phyloP scores from a whole-genome alignment of 768 basidiomycete species.

The Mycena pura region DNA sequence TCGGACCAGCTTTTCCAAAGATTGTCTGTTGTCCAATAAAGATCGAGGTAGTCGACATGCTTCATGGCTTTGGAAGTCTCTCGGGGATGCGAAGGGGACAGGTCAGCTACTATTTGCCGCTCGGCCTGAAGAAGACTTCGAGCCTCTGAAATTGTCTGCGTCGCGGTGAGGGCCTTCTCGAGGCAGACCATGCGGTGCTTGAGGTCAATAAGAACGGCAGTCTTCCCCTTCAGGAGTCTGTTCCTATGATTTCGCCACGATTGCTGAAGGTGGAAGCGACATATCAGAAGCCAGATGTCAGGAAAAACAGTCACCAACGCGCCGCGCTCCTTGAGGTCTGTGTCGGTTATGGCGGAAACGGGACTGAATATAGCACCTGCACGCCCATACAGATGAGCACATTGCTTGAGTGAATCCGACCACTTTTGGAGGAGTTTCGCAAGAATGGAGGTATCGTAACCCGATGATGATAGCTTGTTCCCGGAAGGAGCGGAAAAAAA shows the following conservation, averaged over 20 bases:
- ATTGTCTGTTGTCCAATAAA: constrained; percentile 31
- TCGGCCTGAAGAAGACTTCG: not conserved
- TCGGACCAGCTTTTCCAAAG: constrained; percentile 44
- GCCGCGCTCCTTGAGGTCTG: constrained; percentile 39
- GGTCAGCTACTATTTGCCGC: not conserved
- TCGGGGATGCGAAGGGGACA: not conserved
- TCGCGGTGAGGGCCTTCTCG: not conserved
- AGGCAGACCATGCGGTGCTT: not conserved
- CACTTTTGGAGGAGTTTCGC: constrained; percentile 32
- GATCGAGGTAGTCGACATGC: constrained; percentile 32
- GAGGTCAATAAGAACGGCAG: not conserved
- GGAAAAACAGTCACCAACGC: constrained; percentile 38
- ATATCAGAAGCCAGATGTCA: constrained; percentile 39
- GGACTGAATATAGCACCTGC: constrained; percentile 27
- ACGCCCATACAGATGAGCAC: not conserved
- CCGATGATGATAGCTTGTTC: constrained; percentile 33
- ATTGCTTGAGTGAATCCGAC: constrained; percentile 24
- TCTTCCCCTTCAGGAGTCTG: constrained; percentile 9
- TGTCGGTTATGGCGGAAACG: constrained; percentile 41
- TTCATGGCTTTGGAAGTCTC: constrained; percentile 18
- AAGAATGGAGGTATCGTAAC: constrained; percentile 34
- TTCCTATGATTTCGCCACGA: constrained; percentile 42
- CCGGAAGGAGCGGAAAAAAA: constrained; percentile 40
- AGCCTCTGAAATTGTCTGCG: not conserved
- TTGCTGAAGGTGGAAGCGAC: constrained; percentile 45